phyloP scores from a whole-genome alignment of 1,284 basidiomycete genomes.

The Laetiporus sulphureus region DNA sequence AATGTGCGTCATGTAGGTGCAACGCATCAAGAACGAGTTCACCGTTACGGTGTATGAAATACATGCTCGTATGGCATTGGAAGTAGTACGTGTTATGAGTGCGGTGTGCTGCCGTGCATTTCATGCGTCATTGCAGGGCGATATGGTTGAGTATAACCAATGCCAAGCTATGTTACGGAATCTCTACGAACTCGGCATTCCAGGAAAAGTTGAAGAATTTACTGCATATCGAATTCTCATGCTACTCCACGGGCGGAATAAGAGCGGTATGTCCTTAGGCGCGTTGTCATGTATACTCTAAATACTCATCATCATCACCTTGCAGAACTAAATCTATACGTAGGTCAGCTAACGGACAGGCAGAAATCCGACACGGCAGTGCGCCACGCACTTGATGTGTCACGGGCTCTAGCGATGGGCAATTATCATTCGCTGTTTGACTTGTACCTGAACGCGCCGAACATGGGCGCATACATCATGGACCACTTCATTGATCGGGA shows the following conservation, averaged over 20 bases:
- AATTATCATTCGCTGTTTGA: conserved; percentile 94
- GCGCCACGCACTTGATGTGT: conserved; percentile 85
- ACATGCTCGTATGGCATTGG: conserved; percentile 94
- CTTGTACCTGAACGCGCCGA: conserved; percentile 81
- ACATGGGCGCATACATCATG: conserved; percentile 99
- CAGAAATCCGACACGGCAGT: conserved; percentile 81
- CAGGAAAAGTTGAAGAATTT: conserved; percentile 91
- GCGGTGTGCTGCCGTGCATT: not conserved
- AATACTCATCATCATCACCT: conserved; percentile 8
- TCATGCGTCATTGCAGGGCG: conserved; percentile 50
- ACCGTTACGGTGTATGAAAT: conserved; percentile 98
- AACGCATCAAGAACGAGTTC: conserved; percentile 98
- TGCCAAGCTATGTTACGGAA: conserved; percentile 90
- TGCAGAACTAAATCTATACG: conserved; percentile 88
- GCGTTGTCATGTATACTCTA: not conserved
- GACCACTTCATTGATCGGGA: conserved; percentile 97
- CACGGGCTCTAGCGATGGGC: conserved; percentile 83
- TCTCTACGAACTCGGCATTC: conserved; percentile 90
- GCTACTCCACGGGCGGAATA: conserved; percentile 90
- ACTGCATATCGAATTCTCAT: conserved; percentile 97
- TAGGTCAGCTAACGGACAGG: conserved; percentile 90
- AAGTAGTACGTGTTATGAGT: conserved; percentile 58
- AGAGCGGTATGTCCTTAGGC: conserved; percentile 59
- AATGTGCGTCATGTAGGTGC: conserved; percentile 57
- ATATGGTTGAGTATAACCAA: conserved; percentile 99